Base-by-base conservation (phyloP, 495 filamentous ascomycete genomes). In the Usnea hakonensis region DNA sequence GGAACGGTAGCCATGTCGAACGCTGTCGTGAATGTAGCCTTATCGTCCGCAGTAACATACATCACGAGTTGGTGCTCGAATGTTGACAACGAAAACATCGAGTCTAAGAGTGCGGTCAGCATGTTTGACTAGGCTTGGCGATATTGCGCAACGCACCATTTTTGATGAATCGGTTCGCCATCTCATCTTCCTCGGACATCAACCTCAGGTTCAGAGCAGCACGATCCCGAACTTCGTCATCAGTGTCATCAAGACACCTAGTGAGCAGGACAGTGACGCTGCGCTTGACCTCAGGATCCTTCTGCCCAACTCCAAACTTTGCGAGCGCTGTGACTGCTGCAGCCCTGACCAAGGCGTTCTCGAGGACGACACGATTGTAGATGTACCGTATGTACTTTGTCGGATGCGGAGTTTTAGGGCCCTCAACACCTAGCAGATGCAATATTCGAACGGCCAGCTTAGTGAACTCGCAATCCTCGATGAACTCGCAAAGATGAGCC, bases 311-410 rank as follows among this genome's bases (percentile, higher is more conserved):
- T 67, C 94, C 95, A 72, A 97, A 97, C 74, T 97, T 99, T 63
- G 93, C 91, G 61, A 99, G 71, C 10, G 94, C 94, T 21, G 94
- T 97, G 44, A 97, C 94, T 32, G 94, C 95, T 23, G 94, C 95
- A 41, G 94, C 94, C 64, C 94, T 86, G 44, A 99, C 91, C 63
- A 96, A 89, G 30, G 94, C 90, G 71, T 97, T 99, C 77, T 99
- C 94, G 32, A 99, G 77, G 30, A 97, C 95, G 23, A 99, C 94
- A 38, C 94, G 87, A 78, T 99, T 99, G 76, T 99, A 99, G 68
- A 99, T 97, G 74, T 99, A 99, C 16, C 94, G 89, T 70, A 99
- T 95, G 67, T 96, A 99, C 79, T 97, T 97, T 59, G 92, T 97
- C 5, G 94, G 95, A 66, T 96, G 89, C 7, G 89, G 85, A 7